A percentile compares a stretch with the other conserved stretches of the same genome.
Conservation (phyloP, 2,329 filamentous ascomycete genomes). For the Scedosporium aurantiacum region DNA sequence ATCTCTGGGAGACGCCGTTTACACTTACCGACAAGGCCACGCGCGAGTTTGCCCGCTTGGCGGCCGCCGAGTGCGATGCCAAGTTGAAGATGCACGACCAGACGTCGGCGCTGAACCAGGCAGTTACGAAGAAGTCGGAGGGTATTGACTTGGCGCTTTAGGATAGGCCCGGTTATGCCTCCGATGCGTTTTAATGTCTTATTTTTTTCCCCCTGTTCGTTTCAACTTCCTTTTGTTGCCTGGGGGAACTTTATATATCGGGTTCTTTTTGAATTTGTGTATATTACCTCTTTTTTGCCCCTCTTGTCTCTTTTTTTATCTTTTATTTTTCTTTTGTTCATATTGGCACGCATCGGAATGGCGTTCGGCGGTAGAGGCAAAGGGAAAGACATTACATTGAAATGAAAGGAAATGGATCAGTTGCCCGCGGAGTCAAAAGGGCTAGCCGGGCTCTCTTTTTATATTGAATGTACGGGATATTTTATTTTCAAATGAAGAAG, state of each 20-base stretch:
- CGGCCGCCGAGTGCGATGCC: neutral
- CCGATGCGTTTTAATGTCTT: neutral
- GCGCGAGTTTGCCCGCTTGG: neutral
- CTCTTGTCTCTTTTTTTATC: neutral
- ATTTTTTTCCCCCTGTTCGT: neutral
- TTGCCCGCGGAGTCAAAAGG: neutral
- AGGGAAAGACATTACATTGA: neutral
- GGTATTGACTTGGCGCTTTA: neutral
- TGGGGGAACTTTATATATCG: neutral
- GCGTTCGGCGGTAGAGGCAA: neutral
- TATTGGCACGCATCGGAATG: neutral
- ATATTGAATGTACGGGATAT: neutral
- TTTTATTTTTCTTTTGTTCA: neutral
- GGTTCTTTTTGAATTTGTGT: neutral
- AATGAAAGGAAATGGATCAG: neutral
- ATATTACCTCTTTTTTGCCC: neutral
- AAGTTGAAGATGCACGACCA: neutral
- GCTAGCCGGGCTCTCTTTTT: no score
- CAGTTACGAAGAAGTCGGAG: neutral
- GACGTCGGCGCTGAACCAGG: neutral
- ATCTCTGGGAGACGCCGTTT: slow-evolving; percentile 42
- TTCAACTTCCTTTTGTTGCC: neutral
- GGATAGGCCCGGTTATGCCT: neutral
- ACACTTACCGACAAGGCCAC: slow-evolving; percentile 20
- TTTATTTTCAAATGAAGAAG: no score